phyloP scores from a whole-genome alignment of 345 rosid species.

The Arabidopsis thaliana region DNA sequence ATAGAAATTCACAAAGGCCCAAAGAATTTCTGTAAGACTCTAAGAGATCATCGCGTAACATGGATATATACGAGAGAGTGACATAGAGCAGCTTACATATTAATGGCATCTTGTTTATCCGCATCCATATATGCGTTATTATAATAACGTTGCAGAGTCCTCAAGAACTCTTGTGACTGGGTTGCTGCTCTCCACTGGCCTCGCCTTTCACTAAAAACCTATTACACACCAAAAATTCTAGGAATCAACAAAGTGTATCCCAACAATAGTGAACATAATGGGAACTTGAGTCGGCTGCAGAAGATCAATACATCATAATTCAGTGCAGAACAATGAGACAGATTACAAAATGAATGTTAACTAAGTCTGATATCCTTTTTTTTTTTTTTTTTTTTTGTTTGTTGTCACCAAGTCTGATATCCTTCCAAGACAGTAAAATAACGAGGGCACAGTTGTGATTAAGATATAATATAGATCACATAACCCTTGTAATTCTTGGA shows the following conservation, averaged over 20 bases:
- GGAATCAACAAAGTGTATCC: slow-evolving; percentile 31
- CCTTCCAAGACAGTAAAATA: neutral
- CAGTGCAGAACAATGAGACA: neutral
- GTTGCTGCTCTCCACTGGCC: slow-evolving; percentile 99
- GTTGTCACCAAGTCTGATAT: neutral
- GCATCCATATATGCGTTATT: slow-evolving; percentile 97
- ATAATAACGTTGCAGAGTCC: slow-evolving; percentile 94
- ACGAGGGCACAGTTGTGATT: neutral
- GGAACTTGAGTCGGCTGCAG: slow-evolving; percentile 11
- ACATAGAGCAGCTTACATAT: slow-evolving; percentile 64
- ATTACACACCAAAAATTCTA: slow-evolving; percentile 37
- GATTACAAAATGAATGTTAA: neutral
- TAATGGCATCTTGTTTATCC: slow-evolving; percentile 91
- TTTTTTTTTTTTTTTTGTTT: too few relatives aligned
- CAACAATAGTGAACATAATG: slow-evolving; percentile 21
- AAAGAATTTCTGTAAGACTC: slow-evolving; percentile 16
- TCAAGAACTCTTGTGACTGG: slow-evolving; percentile 98
- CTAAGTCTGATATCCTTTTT: neutral
- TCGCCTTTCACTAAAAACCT: slow-evolving; percentile 92
- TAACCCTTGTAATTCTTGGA: neutral
- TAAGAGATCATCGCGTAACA: slow-evolving; percentile 25
- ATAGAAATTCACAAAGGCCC: slow-evolving; percentile 24
- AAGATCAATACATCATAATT: slow-evolving; percentile 7
- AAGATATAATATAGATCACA: neutral
- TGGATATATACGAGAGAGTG: slow-evolving; percentile 18